A percentile compares a stretch with the other conserved stretches of the same genome.
phyloP scores from a whole-genome alignment of 2,329 filamentous ascomycete genomes.

The Beauveria caledonica region DNA sequence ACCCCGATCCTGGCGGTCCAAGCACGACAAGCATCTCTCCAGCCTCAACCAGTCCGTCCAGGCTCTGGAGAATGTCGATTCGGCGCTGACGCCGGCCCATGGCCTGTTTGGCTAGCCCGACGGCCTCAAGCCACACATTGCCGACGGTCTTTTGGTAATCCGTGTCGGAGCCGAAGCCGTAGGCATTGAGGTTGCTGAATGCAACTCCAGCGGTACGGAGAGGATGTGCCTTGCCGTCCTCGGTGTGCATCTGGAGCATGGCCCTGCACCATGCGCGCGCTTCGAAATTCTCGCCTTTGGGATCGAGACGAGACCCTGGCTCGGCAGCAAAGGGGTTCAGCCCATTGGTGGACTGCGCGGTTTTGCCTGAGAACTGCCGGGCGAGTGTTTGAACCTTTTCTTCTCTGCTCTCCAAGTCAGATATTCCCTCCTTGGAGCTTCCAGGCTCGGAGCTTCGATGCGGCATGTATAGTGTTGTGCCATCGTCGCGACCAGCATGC shows the following conservation, averaged over 20 bases:
- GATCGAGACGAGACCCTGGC: not conserved
- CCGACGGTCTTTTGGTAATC: slow-evolving; percentile 35
- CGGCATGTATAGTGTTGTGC: too few species aligned
- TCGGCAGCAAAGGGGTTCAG: not conserved
- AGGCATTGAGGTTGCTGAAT: slow-evolving; percentile 36
- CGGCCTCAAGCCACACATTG: slow-evolving; percentile 27
- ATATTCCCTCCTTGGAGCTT: too few species aligned
- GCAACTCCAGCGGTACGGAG: slow-evolving; percentile 17
- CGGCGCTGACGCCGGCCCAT: not conserved
- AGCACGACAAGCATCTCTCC: slow-evolving; percentile 50
- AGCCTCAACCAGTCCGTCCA: slow-evolving; percentile 16
- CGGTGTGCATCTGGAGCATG: not conserved
- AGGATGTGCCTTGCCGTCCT: slow-evolving; percentile 16
- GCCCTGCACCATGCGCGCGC: not conserved
- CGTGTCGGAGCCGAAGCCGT: slow-evolving; percentile 37
- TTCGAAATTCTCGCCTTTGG: not conserved
- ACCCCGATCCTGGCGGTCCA: slow-evolving; percentile 43
- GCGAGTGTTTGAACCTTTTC: too few species aligned
- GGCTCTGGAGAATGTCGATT: not conserved
- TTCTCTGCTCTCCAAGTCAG: too few species aligned
- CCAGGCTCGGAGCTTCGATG: too few species aligned
- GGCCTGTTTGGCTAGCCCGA: not conserved
- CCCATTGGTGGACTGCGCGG: too few species aligned
- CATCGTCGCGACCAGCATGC: too few species aligned
- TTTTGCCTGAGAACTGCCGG: too few species aligned